Conservation (phyloP, 2,329 filamentous ascomycete genomes). For the Simplicillium aogashimaense region DNA sequence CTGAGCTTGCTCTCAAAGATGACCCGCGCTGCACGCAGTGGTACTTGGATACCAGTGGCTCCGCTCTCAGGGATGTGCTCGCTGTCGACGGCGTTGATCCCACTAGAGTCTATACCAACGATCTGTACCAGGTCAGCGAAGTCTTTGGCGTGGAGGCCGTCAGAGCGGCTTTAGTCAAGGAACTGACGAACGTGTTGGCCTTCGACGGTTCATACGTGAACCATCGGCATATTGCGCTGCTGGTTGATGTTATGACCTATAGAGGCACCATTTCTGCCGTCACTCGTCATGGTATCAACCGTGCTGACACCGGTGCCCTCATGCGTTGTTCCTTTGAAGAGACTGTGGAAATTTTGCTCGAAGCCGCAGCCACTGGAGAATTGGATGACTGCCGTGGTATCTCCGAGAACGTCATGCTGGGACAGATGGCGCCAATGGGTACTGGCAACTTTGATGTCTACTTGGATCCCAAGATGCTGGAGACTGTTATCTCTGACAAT, state of each 20-base stretch:
- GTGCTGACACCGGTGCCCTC: slow-evolving; percentile 91
- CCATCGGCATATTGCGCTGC: slow-evolving; percentile 87
- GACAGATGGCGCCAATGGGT: slow-evolving; percentile 92
- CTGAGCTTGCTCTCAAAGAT: slow-evolving; percentile 63
- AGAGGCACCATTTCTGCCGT: slow-evolving; percentile 90
- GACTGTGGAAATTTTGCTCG: slow-evolving; percentile 94
- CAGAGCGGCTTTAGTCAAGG: slow-evolving; percentile 74
- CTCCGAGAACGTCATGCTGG: slow-evolving; percentile 97
- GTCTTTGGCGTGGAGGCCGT: slow-evolving; percentile 96
- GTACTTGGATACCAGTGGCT: slow-evolving; percentile 93
- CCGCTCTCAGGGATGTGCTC: slow-evolving; percentile 74
- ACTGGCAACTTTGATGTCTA: slow-evolving; percentile 93
- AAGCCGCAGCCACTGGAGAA: slow-evolving; percentile 89
- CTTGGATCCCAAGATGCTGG: slow-evolving; percentile 89
- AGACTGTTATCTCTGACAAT: slow-evolving; percentile 90
- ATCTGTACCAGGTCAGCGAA: slow-evolving; percentile 87
- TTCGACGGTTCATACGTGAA: slow-evolving; percentile 99
- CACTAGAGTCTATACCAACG: slow-evolving; percentile 82
- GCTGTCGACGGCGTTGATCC: slow-evolving; percentile 82
- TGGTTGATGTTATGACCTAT: slow-evolving; percentile 97
- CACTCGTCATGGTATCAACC: slow-evolving; percentile 96
- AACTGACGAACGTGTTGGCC: slow-evolving; percentile 85
- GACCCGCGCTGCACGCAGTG: slow-evolving; percentile 77
- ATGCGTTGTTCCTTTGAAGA: slow-evolving; percentile 99
- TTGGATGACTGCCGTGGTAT: slow-evolving; percentile 97